Conservation (phyloP, 1,284 basidiomycete genomes). For the Vanrija humicola region DNA sequence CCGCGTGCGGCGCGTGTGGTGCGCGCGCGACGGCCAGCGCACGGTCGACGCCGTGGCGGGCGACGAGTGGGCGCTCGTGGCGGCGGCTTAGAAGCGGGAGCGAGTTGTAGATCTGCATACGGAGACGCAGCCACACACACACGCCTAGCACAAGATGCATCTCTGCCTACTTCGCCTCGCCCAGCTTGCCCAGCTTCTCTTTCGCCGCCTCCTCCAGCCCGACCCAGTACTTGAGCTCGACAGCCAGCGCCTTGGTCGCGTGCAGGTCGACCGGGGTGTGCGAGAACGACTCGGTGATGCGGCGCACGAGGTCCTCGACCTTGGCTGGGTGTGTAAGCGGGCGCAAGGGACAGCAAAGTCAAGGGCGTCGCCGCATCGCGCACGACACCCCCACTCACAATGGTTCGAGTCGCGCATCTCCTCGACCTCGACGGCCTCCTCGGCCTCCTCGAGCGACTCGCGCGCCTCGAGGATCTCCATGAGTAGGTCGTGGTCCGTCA, state of each 20-base stretch:
- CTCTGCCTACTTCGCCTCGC: not conserved
- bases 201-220: constrained; percentile 68
- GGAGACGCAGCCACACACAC: too few relatives aligned
- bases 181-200: constrained; percentile 28
- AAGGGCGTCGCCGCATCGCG: too few relatives aligned
- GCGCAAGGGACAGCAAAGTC: too few relatives aligned
- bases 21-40: constrained; percentile 37
- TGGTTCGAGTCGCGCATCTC: constrained; percentile 58
- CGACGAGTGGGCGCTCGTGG: constrained; percentile 7
- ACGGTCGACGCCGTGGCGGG: constrained; percentile 1
- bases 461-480: constrained; percentile 75
- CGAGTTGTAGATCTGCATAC: not conserved
- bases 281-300: constrained; percentile 51
- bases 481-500: constrained; percentile 69
- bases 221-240: constrained; percentile 71
- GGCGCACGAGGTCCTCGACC: constrained; percentile 53
- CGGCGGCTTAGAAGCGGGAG: not conserved
- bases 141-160: not conserved
- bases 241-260: constrained; percentile 58
- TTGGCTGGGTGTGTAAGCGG: constrained; percentile 51
- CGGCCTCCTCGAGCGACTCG: constrained; percentile 70
- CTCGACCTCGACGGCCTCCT: constrained; percentile 54
- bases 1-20: constrained; percentile 72
- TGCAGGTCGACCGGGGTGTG: constrained; percentile 56
- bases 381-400: constrained; percentile 52